Evolutionary conservation across 495 filamentous ascomycete species (phyloP), one percentile per base, ranked within the genome.

Genomic region (Neurospora sp.): DNA sequence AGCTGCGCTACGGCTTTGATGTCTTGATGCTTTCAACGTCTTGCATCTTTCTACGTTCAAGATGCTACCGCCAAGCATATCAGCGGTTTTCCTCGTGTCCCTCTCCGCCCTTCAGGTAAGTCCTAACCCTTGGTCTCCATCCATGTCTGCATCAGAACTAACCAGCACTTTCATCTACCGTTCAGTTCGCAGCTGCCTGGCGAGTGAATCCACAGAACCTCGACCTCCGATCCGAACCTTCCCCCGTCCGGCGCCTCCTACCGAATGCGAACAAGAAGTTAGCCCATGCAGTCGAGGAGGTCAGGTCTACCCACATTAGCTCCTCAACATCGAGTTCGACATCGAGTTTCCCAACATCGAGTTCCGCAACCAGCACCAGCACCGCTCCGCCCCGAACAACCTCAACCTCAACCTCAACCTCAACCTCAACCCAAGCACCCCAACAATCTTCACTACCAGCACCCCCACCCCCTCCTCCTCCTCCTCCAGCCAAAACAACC

Each of bases 81-180:
- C 7, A 1, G 5, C 42, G 2, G 18, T n/a, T 8, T 0, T 46
- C 0, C 6, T 46, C 6, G 6, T 3, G 18, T 1, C 8, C 3
- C 7, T 46, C 6, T 8, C 42, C 0, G 42, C 42, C 9, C 2
- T 3, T 11, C 44, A 48, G n/a, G 44, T 48, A 48, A 20, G 44
- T 10, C 27, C 27, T 27, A 27, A 27, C 27, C 27, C 27, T 9
- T 1, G 2, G 16, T 5, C 5, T n/a, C 7, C 18, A 44, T 18
- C 16, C 18, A 7, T 44, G 18, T 18, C 1, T 6, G 8, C 6
- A 46, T 48, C 44, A 20, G n/a, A 48, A 48, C 18, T 11, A 11
- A 48, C 44, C 18, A 20, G 18, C 0, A 9, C 0, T 4, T 16
- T 20, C 3, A 1, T 48, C n/a, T 8, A 0, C 44, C 0, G 9